Evolutionary conservation across 148 eudicot genomes (phyloP), one percentile per base, ranked within the genome.

Genomic region (Nepenthes mirabilis): DNA sequence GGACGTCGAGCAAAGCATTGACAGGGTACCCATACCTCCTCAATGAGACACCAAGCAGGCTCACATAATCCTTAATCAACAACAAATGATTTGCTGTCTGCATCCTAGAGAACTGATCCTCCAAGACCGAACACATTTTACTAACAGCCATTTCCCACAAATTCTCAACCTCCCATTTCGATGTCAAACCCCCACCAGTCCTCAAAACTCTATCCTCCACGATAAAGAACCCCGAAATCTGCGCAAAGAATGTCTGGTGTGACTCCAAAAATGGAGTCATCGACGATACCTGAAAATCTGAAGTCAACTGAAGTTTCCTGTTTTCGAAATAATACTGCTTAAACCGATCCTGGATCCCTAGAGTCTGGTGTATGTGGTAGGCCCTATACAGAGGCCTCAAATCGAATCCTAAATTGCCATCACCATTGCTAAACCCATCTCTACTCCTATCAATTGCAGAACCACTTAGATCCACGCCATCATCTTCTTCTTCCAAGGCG

Each of bases 91-190:
- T 93, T 0, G 98, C 98, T 1, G 98, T 93, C 70, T 84, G 94
- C 98, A 93, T 93, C 62, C 98, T 77, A 52, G 98, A 93, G 65
- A 93, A 93, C 49, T 93, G 98, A 77, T 93, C 98, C 75, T 93
- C 98, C 60, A 93, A 72, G 23, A 88, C 96, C 14, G 96, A 85
- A 62, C 96, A 88, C 94, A 93, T 93, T 71, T 93, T 93, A 66
- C 85, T 85, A 56, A 93, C 85, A 14, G 98, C 98, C 63, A 90
- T 85, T 33, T 93, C 98, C 98, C 98, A 93, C 58, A 93, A 61
- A 71, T 82, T 93, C 68, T 93, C 98, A 1, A 93, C 95, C 76
- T 93, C 98, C 91, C 89, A 82, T 75, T 83, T 93, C 13, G 87
- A 71, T 68, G 88, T 86, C 81, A 93, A 79, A 48, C 86, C 77